Base-by-base conservation (phyloP, 2,329 filamentous ascomycete genomes). In the Penicillium sp. region DNA sequence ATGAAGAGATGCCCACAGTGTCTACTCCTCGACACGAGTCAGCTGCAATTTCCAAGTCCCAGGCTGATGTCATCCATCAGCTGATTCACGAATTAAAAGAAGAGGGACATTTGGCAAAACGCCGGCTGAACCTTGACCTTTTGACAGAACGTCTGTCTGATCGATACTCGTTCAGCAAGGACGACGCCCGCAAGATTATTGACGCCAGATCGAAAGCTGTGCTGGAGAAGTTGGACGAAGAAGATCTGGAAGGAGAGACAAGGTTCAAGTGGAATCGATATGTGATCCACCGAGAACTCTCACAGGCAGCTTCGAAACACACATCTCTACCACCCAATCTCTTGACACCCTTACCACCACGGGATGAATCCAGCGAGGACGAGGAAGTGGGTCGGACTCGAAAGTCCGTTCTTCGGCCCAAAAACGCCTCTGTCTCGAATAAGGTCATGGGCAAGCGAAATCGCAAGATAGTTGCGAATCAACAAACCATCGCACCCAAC, bases 381-480 rank as follows among this genome's bases (percentile, higher is more conserved):
- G 63, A 64, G 26, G 59, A 57, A 6, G 60, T 66, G 48, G 57
- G 62, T 26, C 59, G 67, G 44, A 62, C 64, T 27, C 65, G 65
- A 44, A 74, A 72, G 55, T 74, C 72, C 2, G 67, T 74, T 3
- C 61, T 74, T 10, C 69, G 72, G 6, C 72, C 72, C 1, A 73
- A 70, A n/a, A 64, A 59, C 42, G 60, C 66, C 8, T 60, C 65
- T 3, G 54, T 68, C 14, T 71, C 71, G 9, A 61, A 63, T 1
- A 72, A 70, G 47, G 59, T 66, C 35, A 67, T 65, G 18, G 69
- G 70, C 31, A 73, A 73, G 52, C 66, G 70, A 31, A 69, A 69
- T 18, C 60, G 69, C 42, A 66, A 64, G 38, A 49, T 56, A 32
- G 56, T 51, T 13, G 47, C 51, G 23, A 50, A 59, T 27, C 58